phyloP scores from a whole-genome alignment of 495 filamentous ascomycete species.

The Daldinia decipiens region DNA sequence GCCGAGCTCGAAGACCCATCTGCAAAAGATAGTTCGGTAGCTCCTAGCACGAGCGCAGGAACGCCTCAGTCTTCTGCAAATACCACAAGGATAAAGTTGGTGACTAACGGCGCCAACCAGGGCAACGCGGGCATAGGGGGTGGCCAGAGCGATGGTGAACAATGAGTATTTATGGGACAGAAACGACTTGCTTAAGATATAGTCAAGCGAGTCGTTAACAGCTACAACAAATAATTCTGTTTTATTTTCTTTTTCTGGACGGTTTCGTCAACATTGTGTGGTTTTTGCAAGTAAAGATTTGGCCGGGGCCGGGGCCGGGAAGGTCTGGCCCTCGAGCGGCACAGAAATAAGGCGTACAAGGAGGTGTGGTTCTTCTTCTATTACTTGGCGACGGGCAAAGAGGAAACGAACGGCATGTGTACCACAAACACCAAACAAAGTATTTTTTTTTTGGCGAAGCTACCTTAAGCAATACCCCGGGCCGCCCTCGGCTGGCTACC shows the following conservation, averaged over 20 bases:
- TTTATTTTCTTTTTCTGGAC: slow-evolving; percentile 13
- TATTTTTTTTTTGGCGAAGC: neutral
- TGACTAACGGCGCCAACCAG: slow-evolving; percentile 62
- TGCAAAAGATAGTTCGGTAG: slow-evolving; percentile 70
- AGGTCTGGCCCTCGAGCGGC: neutral
- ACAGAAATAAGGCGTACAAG: slow-evolving; percentile 12
- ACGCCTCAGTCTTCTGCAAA: slow-evolving; percentile 71
- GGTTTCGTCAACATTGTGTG: slow-evolving; percentile 7
- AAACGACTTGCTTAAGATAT: neutral
- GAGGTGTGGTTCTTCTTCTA: slow-evolving; percentile 5
- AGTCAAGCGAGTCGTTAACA: slow-evolving; percentile 1
- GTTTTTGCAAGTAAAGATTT: slow-evolving; percentile 26
- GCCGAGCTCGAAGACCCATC: slow-evolving; percentile 72
- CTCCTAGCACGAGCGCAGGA: slow-evolving; percentile 71
- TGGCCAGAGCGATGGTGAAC: slow-evolving; percentile 59
- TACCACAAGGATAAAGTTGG: slow-evolving; percentile 63
- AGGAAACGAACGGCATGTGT: slow-evolving; percentile 42
- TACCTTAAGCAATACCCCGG: slow-evolving; percentile 1
- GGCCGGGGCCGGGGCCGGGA: neutral
- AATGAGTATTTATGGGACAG: slow-evolving; percentile 11
- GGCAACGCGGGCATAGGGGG: slow-evolving; percentile 54
- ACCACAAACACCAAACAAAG: slow-evolving; percentile 32
- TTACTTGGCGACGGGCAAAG: slow-evolving; percentile 18
- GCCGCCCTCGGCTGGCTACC: neutral
- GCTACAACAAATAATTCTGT: slow-evolving; percentile 4